A percentile compares a stretch with the other conserved stretches of the same genome.
Conservation (phyloP, 2,329 filamentous ascomycete species). For the Ceratocystis alfenasii region DNA sequence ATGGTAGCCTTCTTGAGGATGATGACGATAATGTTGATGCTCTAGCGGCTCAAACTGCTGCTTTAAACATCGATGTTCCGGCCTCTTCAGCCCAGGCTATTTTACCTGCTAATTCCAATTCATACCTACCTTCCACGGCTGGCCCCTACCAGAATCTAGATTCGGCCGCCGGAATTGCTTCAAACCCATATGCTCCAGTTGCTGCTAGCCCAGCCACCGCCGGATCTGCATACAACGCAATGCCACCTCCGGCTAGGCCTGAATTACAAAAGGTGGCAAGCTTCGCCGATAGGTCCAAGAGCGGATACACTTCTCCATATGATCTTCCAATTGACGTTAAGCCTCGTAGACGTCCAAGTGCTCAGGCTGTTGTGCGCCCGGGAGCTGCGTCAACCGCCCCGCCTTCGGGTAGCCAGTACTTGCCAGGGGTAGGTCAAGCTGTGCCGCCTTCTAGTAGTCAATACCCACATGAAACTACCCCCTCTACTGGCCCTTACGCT, state of each 20-base stretch:
- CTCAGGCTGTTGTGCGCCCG: constrained; percentile 33
- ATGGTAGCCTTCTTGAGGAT: constrained; percentile 68
- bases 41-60: constrained; percentile 14
- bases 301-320: constrained; percentile 86
- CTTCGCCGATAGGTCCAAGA: constrained; percentile 81
- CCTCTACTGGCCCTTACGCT: constrained; percentile 25
- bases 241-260: constrained; percentile 32
- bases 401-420: constrained; percentile 24
- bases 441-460: constrained; percentile 24
- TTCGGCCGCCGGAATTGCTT: constrained; percentile 7
- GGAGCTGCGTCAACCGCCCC: background rate
- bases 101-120: background rate
- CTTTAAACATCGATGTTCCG: constrained; percentile 1
- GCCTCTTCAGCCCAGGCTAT: constrained; percentile 23
- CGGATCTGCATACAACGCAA: constrained; percentile 30
- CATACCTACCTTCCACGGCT: background rate
- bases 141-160: background rate
- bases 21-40: constrained; percentile 31
- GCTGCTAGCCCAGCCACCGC: constrained; percentile 24
- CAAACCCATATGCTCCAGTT: constrained; percentile 21
- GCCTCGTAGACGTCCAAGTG: constrained; percentile 52
- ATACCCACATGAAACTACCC: constrained; percentile 24
- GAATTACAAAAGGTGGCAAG: constrained; percentile 56
- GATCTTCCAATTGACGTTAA: constrained; percentile 83
- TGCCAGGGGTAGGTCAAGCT: background rate